Base-by-base conservation (phyloP, 345 rosid genomes). In the Brassica carinata region DNA sequence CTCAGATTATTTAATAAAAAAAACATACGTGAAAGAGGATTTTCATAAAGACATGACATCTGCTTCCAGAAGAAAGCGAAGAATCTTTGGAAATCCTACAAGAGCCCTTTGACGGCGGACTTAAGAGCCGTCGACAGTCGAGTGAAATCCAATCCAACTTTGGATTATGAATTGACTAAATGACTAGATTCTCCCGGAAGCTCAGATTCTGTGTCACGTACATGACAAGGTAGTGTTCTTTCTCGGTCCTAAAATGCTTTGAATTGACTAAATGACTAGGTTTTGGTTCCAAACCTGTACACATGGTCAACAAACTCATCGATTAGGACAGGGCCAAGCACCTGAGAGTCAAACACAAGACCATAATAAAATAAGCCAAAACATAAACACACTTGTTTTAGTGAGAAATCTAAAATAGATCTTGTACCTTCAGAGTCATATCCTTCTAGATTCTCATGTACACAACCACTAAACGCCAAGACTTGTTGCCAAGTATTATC, bases 401-500 rank as follows among this genome's bases (percentile, higher is more conserved):
- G 26, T 23, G 26, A 23, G 26, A 23, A 23, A 23, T 23, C 26
- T 23, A 23, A 23, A 23, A 23, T 23, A 23, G 26, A 23, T 23
- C 2, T 17, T 5, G 5, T 91, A 95, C 99, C 99, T 91, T 91
- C 90, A 10, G 98, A 91, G 81, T 96, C 99, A 77, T 96, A 96
- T 64, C 97, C 99, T 88, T 90, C 94, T 5, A 96, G 89, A 84
- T 88, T 93, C 87, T 90, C 99, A 79, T 91, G 91, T 8, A 91
- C 96, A 76, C 97, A 96, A 61, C 89, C 89, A 83, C 97, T 91
- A 83, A 96, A 96, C 17, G 97, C 94, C 69, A 96, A 85, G 79
- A 93, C 93, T 90, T 93, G 99, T 84, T 93, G 99, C 99, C 99
- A 95, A n/a, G 97, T 23, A 23, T 23, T 93, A 83, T 95, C 99